phyloP scores from a whole-genome alignment of 805 yeast species.

The Suhomyces sp. region DNA sequence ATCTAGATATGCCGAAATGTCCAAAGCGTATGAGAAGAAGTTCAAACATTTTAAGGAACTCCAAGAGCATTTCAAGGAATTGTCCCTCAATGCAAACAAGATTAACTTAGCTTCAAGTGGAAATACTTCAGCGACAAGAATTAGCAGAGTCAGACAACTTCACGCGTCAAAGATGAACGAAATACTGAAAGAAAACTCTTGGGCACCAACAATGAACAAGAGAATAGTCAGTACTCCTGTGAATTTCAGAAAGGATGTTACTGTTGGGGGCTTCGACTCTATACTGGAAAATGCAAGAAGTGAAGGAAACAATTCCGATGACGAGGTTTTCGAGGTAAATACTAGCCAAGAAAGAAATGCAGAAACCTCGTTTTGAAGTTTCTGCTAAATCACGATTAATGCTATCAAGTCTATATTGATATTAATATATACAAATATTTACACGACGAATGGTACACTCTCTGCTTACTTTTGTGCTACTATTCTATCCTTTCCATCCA shows the following conservation, averaged over 20 bases:
- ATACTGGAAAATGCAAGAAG: no score
- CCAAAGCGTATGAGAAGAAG: conserved; percentile 23
- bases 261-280: no score
- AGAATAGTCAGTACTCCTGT: conserved; percentile 31
- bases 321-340: no score
- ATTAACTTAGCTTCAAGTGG: conserved; percentile 6
- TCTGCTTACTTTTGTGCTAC: conserved; percentile 4
- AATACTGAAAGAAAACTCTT: conserved; percentile 7
- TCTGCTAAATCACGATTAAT: no score
- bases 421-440: no score
- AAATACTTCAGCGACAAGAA: conserved; percentile 4
- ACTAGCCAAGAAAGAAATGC: no score
- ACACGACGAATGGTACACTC: not conserved
- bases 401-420: no score
- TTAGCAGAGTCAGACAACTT: conserved; percentile 22
- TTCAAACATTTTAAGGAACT: conserved; percentile 21
- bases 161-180: conserved; percentile 20
- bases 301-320: no score
- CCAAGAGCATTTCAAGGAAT: conserved; percentile 20
- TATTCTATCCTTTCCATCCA: conserved; percentile 59
- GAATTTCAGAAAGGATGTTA: no score
- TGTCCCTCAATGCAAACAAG: conserved; percentile 15
- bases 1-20: conserved; percentile 17
- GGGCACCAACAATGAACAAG: conserved; percentile 11
- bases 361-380: no score